Evolutionary conservation across 805 yeast genomes (phyloP).

Genomic region (Ogataea saltuana): DNA sequence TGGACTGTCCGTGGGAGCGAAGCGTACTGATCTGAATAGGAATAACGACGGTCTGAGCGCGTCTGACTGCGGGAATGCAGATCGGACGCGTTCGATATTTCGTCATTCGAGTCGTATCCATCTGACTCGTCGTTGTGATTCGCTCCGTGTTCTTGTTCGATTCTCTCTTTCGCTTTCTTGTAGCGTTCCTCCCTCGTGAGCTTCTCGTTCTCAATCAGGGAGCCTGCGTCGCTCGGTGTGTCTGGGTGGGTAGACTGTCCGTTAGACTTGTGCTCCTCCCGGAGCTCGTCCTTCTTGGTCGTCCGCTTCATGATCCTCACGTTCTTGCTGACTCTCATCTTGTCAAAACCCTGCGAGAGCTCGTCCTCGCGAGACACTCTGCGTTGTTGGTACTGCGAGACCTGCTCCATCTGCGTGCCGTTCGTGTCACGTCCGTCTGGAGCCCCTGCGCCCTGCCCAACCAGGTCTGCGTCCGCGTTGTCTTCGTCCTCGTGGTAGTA

Average conservation of each 20-base stretch:
- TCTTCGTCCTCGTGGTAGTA: conserved; percentile 13
- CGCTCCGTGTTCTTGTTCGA: conserved; percentile 38
- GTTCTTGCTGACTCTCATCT: conserved; percentile 7
- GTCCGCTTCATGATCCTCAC: conserved; percentile 22
- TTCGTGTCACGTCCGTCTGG: too few species aligned
- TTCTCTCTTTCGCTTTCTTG: conserved; percentile 41
- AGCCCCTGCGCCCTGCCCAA: too few species aligned
- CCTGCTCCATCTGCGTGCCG: too few species aligned
- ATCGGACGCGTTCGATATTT: conserved; percentile 7
- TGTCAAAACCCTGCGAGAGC: conserved; percentile 7
- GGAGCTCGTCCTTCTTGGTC: conserved; percentile 2
- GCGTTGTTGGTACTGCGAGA: too few species aligned
- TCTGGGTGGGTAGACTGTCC: conserved; percentile 6
- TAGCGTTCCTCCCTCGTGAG: conserved; percentile 46
- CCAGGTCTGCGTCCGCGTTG: conserved; percentile 12
- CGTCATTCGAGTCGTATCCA: conserved; percentile 21
- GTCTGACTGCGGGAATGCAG: too few species aligned
- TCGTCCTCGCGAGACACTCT: too few species aligned
- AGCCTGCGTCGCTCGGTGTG: conserved; percentile 1
- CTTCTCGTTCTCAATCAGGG: conserved; percentile 35
- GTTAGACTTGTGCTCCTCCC: too few species aligned
- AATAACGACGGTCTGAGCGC: conserved; percentile 2
- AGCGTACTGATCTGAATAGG: conserved; percentile 1
- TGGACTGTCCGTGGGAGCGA: conserved; percentile 9
- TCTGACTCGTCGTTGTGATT: conserved; percentile 28